These are phyloP conservation scores for Apiospora phragmitis DNA, from an alignment of 2,329 filamentous ascomycete species.

Conservation along the genomic window DNA sequence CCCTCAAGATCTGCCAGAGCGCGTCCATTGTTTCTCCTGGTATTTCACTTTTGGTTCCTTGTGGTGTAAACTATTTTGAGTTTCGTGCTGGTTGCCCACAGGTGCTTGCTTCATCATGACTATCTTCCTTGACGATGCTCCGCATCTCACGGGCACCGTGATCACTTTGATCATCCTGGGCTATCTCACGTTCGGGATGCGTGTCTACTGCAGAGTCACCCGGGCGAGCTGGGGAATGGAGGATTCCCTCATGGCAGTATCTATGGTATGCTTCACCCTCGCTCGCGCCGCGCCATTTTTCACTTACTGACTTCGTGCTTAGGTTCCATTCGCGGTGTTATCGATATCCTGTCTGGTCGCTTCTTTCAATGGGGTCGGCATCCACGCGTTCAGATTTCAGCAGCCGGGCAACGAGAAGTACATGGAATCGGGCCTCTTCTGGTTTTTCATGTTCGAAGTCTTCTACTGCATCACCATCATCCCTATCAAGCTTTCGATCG, in stretches of 20 bases:
- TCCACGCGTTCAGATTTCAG: slow-evolving; percentile 17
- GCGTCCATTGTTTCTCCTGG: neutral
- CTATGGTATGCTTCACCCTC: slow-evolving; percentile 14
- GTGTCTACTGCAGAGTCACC: slow-evolving; percentile 17
- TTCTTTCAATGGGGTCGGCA: slow-evolving; percentile 14
- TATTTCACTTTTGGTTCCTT: neutral
- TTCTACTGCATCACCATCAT: slow-evolving; percentile 22
- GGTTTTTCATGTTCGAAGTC: slow-evolving; percentile 24
- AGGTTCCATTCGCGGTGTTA: slow-evolving; percentile 18
- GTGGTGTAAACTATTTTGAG: neutral
- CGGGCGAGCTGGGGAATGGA: slow-evolving; percentile 19
- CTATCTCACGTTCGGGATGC: slow-evolving; percentile 16
- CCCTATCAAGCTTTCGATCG: slow-evolving; percentile 20
- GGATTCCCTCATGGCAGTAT: slow-evolving; percentile 20
- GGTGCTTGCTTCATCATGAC: slow-evolving; percentile 14
- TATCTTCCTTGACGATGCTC: slow-evolving; percentile 18
- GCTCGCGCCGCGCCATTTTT: neutral
- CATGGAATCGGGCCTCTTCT: slow-evolving; percentile 17
- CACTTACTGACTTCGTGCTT: neutral
- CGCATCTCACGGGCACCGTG: slow-evolving; percentile 20
- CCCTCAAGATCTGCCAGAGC: slow-evolving; percentile 1
- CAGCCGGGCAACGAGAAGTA: slow-evolving; percentile 18
- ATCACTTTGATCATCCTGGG: slow-evolving; percentile 18
- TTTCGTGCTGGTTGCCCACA: neutral
- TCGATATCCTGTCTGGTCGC: slow-evolving; percentile 19